Evolutionary conservation across 202 grass and related monocot genomes (phyloP).

Genomic region (Zoysia matrella): DNA sequence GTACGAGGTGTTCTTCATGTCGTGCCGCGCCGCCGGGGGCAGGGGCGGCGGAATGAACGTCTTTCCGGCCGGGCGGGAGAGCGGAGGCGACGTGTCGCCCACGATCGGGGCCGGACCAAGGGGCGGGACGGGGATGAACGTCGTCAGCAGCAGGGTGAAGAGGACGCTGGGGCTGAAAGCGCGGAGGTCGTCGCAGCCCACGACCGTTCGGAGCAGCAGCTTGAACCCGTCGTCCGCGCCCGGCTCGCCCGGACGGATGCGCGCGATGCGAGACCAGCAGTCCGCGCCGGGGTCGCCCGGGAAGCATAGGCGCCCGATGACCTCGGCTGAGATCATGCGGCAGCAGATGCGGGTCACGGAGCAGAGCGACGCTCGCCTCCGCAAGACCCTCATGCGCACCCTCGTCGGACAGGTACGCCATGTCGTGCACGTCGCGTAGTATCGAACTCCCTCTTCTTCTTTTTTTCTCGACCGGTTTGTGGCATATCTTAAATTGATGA

Average conservation of each 20-base stretch:
- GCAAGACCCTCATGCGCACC: constrained; percentile 91
- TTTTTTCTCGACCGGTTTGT: too few species aligned
- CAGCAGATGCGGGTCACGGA: constrained; percentile 86
- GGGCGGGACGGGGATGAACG: constrained; percentile 78
- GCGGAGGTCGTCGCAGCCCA: constrained; percentile 64
- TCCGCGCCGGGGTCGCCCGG: constrained; percentile 47
- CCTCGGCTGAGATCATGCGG: constrained; percentile 93
- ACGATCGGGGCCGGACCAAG: constrained; percentile 52
- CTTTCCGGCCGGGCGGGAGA: constrained; percentile 1
- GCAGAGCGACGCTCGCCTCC: constrained; percentile 69
- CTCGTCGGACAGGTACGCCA: constrained; percentile 74
- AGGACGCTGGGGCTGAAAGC: constrained; percentile 75
- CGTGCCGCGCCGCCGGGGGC: constrained; percentile 62
- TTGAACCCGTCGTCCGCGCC: constrained; percentile 50
- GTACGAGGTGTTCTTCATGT: constrained; percentile 97
- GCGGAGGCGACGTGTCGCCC: constrained; percentile 33
- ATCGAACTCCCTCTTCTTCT: too few species aligned
- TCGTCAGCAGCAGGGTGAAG: constrained; percentile 81
- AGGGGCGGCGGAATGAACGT: constrained; percentile 40
- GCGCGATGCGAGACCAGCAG: constrained; percentile 19
- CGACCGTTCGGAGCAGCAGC: constrained; percentile 48
- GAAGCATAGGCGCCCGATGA: constrained; percentile 69
- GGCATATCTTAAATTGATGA: neutral
- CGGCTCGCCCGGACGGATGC: constrained; percentile 47
- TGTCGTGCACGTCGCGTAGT: too few species aligned